These are phyloP conservation scores for Sclerospora graminicola DNA, from an alignment of 352 stramenopile species.

Conservation along the genomic window DNA sequence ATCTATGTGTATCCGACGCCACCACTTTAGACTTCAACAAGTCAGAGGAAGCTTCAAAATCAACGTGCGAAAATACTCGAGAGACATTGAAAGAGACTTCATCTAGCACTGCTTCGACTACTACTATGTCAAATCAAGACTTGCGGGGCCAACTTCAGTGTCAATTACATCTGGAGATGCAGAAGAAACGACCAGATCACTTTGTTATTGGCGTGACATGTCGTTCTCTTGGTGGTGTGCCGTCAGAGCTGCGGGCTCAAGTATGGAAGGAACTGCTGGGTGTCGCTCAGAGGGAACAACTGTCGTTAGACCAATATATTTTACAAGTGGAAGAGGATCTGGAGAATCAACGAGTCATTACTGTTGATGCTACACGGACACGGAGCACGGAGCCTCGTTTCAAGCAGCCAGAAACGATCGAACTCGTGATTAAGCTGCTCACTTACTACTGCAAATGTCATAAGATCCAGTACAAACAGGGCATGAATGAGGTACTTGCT, in stretches of 20 bases:
- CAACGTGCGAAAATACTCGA: no score
- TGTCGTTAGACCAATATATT: conserved; percentile 66
- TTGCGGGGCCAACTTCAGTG: not conserved
- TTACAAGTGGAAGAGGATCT: conserved; percentile 71
- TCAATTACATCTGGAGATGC: conserved; percentile 60
- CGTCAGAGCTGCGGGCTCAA: conserved; percentile 30
- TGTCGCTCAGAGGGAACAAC: conserved; percentile 47
- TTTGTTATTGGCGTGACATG: conserved; percentile 66
- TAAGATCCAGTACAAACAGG: conserved; percentile 88
- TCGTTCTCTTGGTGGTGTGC: conserved; percentile 57
- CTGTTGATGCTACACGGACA: conserved; percentile 79
- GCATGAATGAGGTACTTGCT: conserved; percentile 91
- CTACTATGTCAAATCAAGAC: no score
- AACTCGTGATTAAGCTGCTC: conserved; percentile 72
- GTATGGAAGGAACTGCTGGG: conserved; percentile 79
- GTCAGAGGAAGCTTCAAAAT: no score
- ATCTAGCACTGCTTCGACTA: no score
- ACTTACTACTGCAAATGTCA: conserved; percentile 91
- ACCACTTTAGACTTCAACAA: no score
- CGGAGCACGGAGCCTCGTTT: conserved; percentile 74
- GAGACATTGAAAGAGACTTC: no score
- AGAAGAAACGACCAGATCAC: conserved; percentile 55
- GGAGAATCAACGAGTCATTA: conserved; percentile 86
- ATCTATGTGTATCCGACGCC: no score
- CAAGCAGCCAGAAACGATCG: conserved; percentile 56